Evolutionary conservation across 805 yeast genomes (phyloP).

Genomic region (Wickerhamiella sorbophila): DNA sequence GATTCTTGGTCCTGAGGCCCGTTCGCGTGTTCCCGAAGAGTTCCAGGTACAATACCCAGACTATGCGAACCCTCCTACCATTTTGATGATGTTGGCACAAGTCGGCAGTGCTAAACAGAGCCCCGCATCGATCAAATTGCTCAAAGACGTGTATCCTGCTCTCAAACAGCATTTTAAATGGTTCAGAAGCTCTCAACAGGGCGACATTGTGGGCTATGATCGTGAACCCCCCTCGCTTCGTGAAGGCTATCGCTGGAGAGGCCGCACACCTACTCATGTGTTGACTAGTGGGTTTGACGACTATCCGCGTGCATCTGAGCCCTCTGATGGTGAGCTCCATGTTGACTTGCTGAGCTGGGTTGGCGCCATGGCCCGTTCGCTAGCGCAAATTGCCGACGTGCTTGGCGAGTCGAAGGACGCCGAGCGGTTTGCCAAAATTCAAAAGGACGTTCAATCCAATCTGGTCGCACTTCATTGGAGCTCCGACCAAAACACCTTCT

Average conservation of each 20-base stretch:
- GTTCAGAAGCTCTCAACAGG: constrained; percentile 72
- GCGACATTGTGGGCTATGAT: constrained; percentile 58
- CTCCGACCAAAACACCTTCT: constrained; percentile 46
- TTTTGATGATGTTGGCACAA: constrained; percentile 46
- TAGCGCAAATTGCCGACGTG: constrained; percentile 55
- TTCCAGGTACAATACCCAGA: constrained; percentile 78
- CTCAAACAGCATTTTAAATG: constrained; percentile 66
- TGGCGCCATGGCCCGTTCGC: constrained; percentile 78
- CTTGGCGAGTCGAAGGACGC: constrained; percentile 48
- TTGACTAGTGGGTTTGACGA: constrained; percentile 92
- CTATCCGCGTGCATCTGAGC: constrained; percentile 71
- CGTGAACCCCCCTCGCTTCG: constrained; percentile 34
- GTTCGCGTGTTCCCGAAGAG: constrained; percentile 72
- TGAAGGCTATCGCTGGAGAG: constrained; percentile 87
- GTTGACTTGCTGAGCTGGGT: constrained; percentile 88
- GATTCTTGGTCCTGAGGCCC: constrained; percentile 80
- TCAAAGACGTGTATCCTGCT: constrained; percentile 57
- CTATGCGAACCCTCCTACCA: constrained; percentile 91
- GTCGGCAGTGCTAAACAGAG: constrained; percentile 27
- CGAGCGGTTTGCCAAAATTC: constrained; percentile 37
- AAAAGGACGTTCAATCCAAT: constrained; percentile 43
- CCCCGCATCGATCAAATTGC: constrained; percentile 5
- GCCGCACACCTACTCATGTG: constrained; percentile 73
- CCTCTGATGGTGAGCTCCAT: constrained; percentile 79
- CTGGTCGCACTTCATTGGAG: constrained; percentile 74